Evolutionary conservation across 257 asterid genomes (phyloP).

Genomic region (Solanum chaucha): DNA sequence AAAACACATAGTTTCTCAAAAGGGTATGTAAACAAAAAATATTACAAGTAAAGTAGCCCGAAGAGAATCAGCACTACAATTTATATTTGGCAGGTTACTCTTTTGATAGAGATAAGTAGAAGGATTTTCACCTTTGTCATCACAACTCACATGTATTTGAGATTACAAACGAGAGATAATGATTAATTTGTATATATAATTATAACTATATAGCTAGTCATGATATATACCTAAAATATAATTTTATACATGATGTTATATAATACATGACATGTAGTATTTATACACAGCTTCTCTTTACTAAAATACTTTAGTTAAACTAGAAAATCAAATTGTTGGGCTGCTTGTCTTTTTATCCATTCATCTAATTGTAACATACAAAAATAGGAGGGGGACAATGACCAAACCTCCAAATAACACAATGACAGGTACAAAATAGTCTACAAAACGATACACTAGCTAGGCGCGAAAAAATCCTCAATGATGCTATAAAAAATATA

Average conservation of each 20-base stretch:
- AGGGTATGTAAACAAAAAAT: not conserved
- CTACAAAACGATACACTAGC: not conserved
- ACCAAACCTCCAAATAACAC: not conserved
- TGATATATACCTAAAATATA: not conserved
- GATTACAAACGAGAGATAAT: too few relatives aligned
- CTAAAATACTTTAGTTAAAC: not conserved
- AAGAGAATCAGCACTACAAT: too few relatives aligned
- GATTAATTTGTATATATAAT: too few relatives aligned
- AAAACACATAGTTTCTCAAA: not conserved
- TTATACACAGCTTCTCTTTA: not conserved
- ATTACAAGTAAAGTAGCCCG: not conserved
- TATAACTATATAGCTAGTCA: too few relatives aligned
- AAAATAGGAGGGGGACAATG: not conserved
- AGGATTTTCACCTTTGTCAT: not conserved
- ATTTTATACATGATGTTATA: not conserved
- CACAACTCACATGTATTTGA: not conserved
- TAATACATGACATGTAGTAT: not conserved
- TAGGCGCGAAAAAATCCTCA: not conserved
- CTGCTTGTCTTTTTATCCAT: not conserved
- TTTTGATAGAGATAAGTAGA: too few relatives aligned
- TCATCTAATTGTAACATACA: not conserved
- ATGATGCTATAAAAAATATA: not conserved
- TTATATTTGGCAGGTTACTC: not conserved
- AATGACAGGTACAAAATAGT: not conserved
- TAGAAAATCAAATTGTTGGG: not conserved